A percentile compares a stretch with the other conserved stretches of the same genome.
Conservation (phyloP, 768 basidiomycete species). For the Gymnopilus junonius region DNA sequence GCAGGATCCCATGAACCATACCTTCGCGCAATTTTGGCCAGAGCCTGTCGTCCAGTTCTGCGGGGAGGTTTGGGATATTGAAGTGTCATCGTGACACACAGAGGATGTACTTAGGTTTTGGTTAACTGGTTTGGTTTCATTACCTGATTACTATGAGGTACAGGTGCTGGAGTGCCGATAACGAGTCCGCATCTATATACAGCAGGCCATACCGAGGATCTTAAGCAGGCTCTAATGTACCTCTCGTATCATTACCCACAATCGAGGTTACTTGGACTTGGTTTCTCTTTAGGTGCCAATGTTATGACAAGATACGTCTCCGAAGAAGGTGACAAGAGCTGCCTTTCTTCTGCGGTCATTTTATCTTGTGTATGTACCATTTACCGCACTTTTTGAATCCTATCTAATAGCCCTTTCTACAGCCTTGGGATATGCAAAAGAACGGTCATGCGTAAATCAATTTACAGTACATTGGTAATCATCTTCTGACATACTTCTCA, state of each 20-base stretch:
- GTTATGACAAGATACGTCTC: slow-evolving; percentile 88
- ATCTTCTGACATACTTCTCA: neutral
- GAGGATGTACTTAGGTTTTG: slow-evolving; percentile 83
- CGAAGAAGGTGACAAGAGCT: slow-evolving; percentile 71
- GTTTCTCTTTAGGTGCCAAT: slow-evolving; percentile 93
- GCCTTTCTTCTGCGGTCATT: slow-evolving; percentile 65
- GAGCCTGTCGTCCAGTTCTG: slow-evolving; percentile 65
- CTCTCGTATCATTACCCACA: slow-evolving; percentile 72
- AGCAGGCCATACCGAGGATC: slow-evolving; percentile 87
- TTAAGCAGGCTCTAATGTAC: slow-evolving; percentile 79
- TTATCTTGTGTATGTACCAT: slow-evolving; percentile 70
- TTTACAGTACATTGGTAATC: neutral
- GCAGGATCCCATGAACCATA: slow-evolving; percentile 89
- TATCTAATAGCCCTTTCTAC: neutral
- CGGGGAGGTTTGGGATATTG: slow-evolving; percentile 89
- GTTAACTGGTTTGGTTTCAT: neutral
- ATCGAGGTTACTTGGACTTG: slow-evolving; percentile 83
- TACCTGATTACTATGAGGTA: slow-evolving; percentile 12
- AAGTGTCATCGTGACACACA: slow-evolving; percentile 87
- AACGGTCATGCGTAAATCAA: neutral
- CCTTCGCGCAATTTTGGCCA: slow-evolving; percentile 78
- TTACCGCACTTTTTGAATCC: neutral
- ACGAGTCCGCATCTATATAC: slow-evolving; percentile 84
- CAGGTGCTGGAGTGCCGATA: slow-evolving; percentile 83
- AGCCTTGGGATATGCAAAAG: neutral